Percentiles rank a stretch among this genome's conserved stretches.
Conservation (phyloP, 768 basidiomycete genomes). For the Rhodotorula kratochvilovae region DNA sequence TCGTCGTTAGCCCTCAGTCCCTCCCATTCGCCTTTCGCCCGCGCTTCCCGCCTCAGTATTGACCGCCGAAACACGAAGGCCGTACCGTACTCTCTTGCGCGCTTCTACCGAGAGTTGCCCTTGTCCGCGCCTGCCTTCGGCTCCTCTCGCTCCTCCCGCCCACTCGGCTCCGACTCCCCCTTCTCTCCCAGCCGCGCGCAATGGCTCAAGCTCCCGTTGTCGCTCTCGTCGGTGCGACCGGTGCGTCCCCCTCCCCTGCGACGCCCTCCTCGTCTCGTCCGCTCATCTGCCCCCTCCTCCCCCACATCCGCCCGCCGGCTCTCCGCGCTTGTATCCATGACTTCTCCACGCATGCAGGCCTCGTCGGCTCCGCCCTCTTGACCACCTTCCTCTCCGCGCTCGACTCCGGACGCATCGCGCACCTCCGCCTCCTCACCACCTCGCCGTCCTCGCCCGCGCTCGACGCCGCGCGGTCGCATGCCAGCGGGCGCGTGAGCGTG, state of each 20-base stretch:
- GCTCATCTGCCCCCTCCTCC: background rate
- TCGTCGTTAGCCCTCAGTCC: too few species aligned
- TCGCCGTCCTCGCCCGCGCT: background rate
- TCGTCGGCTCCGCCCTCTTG: slow-evolving; percentile 14
- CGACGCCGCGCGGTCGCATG: background rate
- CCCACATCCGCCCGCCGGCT: background rate
- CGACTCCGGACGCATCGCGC: background rate
- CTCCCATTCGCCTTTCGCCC: too few species aligned
- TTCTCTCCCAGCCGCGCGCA: too few species aligned
- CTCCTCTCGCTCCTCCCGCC: too few species aligned
- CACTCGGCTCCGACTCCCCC: background rate
- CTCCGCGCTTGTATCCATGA: background rate
- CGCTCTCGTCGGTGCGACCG: slow-evolving; percentile 2
- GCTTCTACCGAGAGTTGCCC: too few species aligned
- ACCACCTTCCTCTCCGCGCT: background rate
- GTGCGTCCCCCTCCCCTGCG: background rate
- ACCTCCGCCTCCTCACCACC: slow-evolving; percentile 16
- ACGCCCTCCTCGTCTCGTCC: background rate
- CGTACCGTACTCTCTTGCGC: too few species aligned
- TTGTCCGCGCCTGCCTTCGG: too few species aligned
- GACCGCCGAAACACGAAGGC: too few species aligned
- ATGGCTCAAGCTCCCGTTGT: background rate
- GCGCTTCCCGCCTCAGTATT: too few species aligned
- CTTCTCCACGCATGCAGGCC: background rate
- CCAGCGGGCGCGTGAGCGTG: background rate